phyloP scores from a whole-genome alignment of 192 early-diverging fungal genomes.

The Spizellomyces sp. region DNA sequence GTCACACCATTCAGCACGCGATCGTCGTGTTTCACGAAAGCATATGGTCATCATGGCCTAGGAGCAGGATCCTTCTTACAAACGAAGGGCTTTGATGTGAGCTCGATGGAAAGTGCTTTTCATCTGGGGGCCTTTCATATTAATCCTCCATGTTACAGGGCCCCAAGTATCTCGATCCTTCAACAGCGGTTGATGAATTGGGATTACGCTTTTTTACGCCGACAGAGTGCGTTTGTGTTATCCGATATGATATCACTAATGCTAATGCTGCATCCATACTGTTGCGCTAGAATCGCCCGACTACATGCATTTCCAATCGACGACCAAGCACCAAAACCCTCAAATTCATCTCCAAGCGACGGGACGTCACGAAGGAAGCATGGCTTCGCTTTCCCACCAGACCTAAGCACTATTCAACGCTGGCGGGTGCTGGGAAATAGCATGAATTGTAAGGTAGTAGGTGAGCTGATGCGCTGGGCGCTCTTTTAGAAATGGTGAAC shows the following conservation, averaged over 20 bases:
- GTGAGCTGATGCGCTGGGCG: constrained; percentile 62
- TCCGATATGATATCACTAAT: too few species aligned
- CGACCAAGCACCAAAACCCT: neutral
- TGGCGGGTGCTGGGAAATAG: constrained; percentile 92
- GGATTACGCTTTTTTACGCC: constrained; percentile 84
- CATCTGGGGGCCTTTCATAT: too few species aligned
- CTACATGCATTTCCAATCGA: constrained; percentile 80
- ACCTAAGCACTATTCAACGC: constrained; percentile 68
- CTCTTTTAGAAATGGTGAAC: constrained; percentile 3
- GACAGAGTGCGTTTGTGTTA: constrained; percentile 42
- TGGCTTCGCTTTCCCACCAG: constrained; percentile 70
- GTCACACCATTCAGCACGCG: constrained; percentile 28
- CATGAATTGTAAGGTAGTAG: constrained; percentile 82
- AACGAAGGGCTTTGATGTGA: constrained; percentile 69
- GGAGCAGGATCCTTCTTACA: constrained; percentile 78
- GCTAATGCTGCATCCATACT: too few species aligned
- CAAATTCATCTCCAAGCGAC: neutral
- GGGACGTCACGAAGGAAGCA: neutral
- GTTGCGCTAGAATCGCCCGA: constrained; percentile 52
- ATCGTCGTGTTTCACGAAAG: constrained; percentile 63
- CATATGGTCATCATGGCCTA: constrained; percentile 80
- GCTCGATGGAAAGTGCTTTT: neutral
- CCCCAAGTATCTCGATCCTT: constrained; percentile 55
- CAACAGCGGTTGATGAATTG: constrained; percentile 63
- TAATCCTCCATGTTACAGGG: neutral